These are phyloP conservation scores for Uromyces viciae-fabae DNA, from an alignment of 1,284 basidiomycete genomes.

Conservation along the genomic window DNA sequence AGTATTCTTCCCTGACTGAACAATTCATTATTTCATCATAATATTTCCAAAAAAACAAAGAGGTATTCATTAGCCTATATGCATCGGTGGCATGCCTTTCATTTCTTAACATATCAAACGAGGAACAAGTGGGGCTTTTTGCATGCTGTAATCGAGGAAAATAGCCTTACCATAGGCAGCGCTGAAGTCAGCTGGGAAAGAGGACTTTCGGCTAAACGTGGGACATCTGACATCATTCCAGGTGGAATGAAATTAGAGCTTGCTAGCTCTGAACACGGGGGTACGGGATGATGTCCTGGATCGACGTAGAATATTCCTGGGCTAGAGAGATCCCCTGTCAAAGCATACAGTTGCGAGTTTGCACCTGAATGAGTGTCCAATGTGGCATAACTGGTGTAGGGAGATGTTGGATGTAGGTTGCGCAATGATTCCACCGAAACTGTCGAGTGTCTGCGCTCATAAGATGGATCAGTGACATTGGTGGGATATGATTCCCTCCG, in stretches of 20 bases:
- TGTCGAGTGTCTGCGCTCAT: conserved; percentile 24
- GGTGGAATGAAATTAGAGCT: background rate
- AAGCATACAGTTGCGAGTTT: conserved; percentile 4
- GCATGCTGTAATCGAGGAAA: no score
- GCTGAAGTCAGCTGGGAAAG: background rate
- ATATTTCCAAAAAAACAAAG: no score
- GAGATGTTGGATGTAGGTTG: background rate
- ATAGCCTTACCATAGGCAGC: background rate
- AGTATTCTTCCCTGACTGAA: conserved; percentile 16
- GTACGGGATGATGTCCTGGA: conserved; percentile 4
- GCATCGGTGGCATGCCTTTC: no score
- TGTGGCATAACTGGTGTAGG: conserved; percentile 10
- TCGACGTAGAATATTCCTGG: conserved; percentile 11
- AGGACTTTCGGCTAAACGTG: background rate
- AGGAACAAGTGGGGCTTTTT: no score
- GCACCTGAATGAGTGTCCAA: conserved; percentile 7
- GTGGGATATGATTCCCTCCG: conserved; percentile 30
- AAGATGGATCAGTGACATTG: background rate
- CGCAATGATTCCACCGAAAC: conserved; percentile 19
- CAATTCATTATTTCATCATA: no score
- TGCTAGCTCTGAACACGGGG: background rate
- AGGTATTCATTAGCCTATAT: no score
- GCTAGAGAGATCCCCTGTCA: conserved; percentile 3
- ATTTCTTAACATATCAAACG: no score
- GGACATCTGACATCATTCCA: background rate